Evolutionary conservation across 257 asterid genomes (phyloP).

Genomic region (Marsdenia floribunda): DNA sequence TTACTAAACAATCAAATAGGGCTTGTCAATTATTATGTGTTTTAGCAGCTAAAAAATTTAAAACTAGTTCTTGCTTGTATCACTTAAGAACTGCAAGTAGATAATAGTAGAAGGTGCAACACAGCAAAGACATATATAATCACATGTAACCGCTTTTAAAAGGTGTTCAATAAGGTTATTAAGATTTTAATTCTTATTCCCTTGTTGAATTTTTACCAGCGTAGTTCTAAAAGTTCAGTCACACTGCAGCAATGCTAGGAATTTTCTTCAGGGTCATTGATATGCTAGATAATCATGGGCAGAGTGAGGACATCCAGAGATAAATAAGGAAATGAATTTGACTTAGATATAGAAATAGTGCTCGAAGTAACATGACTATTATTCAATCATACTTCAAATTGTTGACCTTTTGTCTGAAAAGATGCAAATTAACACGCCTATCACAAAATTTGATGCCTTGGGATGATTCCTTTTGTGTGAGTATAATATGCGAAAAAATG

Average conservation of each 20-base stretch:
- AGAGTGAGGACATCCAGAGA: conserved; percentile 2
- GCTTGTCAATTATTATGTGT: background rate
- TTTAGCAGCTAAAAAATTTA: background rate
- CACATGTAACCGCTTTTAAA: background rate
- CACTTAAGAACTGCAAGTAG: background rate
- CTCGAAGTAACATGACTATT: background rate
- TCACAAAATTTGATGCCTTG: background rate
- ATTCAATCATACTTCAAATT: background rate
- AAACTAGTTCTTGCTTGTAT: background rate
- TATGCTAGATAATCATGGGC: background rate
- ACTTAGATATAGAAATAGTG: background rate
- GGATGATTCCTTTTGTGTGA: background rate
- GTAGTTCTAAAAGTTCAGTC: background rate
- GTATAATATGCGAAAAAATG: background rate
- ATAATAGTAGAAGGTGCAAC: background rate
- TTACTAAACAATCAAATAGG: background rate
- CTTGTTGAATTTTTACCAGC: background rate
- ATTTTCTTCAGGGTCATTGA: background rate
- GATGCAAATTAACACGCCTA: background rate
- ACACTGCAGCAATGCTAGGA: background rate
- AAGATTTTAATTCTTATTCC: background rate
- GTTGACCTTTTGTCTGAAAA: background rate
- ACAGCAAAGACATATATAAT: background rate
- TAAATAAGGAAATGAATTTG: background rate
- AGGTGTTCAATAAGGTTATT: background rate